phyloP scores from a whole-genome alignment of 2,329 filamentous ascomycete species.

The Arthrobotrys conoides region DNA sequence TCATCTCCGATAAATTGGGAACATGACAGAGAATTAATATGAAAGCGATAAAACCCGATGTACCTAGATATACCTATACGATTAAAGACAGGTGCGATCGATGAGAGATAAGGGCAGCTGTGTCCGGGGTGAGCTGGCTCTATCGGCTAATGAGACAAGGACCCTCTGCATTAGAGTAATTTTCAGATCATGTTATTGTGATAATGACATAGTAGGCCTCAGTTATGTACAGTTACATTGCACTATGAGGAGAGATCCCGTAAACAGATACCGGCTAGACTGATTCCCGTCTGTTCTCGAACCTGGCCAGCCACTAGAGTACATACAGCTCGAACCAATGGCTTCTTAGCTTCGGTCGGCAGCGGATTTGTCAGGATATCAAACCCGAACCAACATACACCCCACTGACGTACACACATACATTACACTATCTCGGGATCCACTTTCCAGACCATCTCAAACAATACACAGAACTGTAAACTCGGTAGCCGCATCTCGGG shows the following conservation, averaged over 20 bases:
- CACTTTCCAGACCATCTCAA: not conserved
- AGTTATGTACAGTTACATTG: not conserved
- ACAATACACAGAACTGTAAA: not conserved
- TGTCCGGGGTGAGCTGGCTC: not conserved
- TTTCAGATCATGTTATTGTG: not conserved
- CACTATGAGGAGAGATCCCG: not conserved
- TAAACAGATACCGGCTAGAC: not conserved
- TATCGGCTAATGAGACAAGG: not conserved
- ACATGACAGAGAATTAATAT: no score
- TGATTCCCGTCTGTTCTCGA: not conserved
- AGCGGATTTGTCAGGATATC: constrained; percentile 1
- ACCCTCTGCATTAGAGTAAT: no score
- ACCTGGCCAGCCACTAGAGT: no score
- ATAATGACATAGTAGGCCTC: not conserved
- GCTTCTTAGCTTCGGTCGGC: not conserved
- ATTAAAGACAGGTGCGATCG: not conserved
- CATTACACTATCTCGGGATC: not conserved
- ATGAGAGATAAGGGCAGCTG: not conserved
- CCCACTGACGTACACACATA: not conserved
- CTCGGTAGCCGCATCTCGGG: constrained; percentile 10
- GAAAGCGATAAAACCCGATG: not conserved
- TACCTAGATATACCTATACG: not conserved
- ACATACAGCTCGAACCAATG: no score
- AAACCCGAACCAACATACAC: not conserved
- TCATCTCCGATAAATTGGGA: no score